Base-by-base conservation (phyloP, 345 rosid genomes). In the Salix suchowensis region DNA sequence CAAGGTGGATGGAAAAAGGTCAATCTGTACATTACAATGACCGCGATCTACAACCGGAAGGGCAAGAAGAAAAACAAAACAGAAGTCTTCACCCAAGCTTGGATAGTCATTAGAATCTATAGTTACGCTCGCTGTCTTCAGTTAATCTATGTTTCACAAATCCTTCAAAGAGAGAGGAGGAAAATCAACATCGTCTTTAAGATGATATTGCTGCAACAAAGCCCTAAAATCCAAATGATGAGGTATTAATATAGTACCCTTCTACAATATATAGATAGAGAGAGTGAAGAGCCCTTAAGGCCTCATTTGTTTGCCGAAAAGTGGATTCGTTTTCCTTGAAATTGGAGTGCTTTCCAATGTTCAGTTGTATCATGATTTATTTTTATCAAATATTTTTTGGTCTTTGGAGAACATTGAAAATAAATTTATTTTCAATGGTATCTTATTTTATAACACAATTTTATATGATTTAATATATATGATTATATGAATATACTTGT, bases 151-250 rank as follows among this genome's bases (percentile, higher is more conserved):
- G 26, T 61, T 65, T 30, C 24, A 14, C 46, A 14, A 58, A 21
- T 70, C 61, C 32, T 52, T 80, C 65, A 10, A 15, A 42, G 21
- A n/a, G 76, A 85, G 64, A 44, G 84, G 85, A 74, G 85, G 85
- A 66, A 82, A 85, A 72, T 85, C 85, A 9, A 10, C 76, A 44
- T 85, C 83, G 78, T 82, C 75, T 70, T 69, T 69, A 18, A 85
- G 74, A 69, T 75, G 85, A 77, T 79, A 85, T 21, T 71, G 65
- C 62, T 62, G 65, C 68, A 36, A 65, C 28, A 26, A 72, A 46
- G 2, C 71, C 69, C 85, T 82, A 69, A 14, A 67, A 76, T 62
- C 76, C 64, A 73, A 70, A 44, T 72, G 62, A 23, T 68, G 23
- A 60, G 19, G 48, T 4, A 64, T 64, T 39, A 23, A 62, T 6